These are phyloP conservation scores for Tilletia caries DNA, from an alignment of 1,284 basidiomycete species.

Conservation along the genomic window DNA sequence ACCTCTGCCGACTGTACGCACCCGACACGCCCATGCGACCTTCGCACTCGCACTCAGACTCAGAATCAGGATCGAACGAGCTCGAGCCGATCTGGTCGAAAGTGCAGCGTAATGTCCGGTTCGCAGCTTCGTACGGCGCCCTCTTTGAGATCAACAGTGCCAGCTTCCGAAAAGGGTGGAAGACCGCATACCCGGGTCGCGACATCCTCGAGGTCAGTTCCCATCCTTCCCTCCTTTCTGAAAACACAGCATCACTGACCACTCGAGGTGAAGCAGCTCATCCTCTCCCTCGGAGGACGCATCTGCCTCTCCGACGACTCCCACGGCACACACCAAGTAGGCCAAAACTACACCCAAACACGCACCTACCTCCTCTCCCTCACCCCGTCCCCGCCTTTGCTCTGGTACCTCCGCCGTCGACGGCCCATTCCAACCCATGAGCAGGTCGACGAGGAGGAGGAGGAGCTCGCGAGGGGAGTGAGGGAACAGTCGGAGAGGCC, in stretches of 20 bases:
- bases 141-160: conserved; percentile 91
- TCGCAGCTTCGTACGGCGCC: conserved; percentile 76
- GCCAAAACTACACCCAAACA: conserved; percentile 73
- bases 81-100: conserved; percentile 61
- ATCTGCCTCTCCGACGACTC: conserved; percentile 92
- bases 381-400: background rate
- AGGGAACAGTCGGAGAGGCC: background rate
- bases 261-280: conserved; percentile 64
- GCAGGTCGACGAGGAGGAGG: background rate
- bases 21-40: conserved; percentile 21
- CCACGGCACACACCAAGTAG: conserved; percentile 83
- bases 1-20: conserved; percentile 56
- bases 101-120: conserved; percentile 72
- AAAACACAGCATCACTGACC: background rate
- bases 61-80: too few species aligned
- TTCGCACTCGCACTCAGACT: background rate
- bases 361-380: conserved; percentile 64
- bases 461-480: background rate
- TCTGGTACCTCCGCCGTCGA: conserved; percentile 5
- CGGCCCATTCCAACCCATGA: background rate
- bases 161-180: conserved; percentile 87
- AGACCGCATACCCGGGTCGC: conserved; percentile 72
- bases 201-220: conserved; percentile 71
- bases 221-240: background rate
- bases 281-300: conserved; percentile 66